These are phyloP conservation scores for Aspergillus melleus DNA, from an alignment of 2,329 filamentous ascomycete species.

Conservation along the genomic window DNA sequence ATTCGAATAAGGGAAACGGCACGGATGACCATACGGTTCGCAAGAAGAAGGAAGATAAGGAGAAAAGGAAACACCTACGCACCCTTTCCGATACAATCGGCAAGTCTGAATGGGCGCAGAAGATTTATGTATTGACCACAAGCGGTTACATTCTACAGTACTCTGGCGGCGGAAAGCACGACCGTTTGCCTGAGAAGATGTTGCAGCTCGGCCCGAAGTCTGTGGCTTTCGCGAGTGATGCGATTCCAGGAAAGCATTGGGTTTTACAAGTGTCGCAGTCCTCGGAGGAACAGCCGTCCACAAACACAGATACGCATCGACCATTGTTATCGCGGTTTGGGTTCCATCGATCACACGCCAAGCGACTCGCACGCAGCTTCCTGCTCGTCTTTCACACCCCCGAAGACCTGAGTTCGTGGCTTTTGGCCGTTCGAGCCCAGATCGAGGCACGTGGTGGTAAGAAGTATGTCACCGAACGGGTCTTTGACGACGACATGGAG, in stretches of 20 bases:
- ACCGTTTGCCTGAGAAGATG: conserved; percentile 50
- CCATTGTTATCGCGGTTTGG: conserved; percentile 42
- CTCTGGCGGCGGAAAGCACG: conserved; percentile 43
- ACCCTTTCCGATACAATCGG: conserved; percentile 38
- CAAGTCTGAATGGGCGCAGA: conserved; percentile 44
- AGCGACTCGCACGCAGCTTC: conserved; percentile 40
- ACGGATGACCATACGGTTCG: conserved; percentile 23
- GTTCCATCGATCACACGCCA: conserved; percentile 35
- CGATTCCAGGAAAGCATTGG: conserved; percentile 50
- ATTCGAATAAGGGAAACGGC: conserved; percentile 18
- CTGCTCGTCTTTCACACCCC: conserved; percentile 46
- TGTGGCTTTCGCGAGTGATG: conserved; percentile 51
- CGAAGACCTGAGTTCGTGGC: conserved; percentile 47
- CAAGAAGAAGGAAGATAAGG: conserved; percentile 37
- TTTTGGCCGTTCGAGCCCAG: conserved; percentile 45
- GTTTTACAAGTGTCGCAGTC: conserved; percentile 49
- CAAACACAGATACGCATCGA: conserved; percentile 32
- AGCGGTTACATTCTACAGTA: conserved; percentile 50
- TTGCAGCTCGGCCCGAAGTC: conserved; percentile 46
- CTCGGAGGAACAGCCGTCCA: conserved; percentile 29
- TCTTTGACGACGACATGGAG: conserved; percentile 29
- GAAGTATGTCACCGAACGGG: conserved; percentile 42
- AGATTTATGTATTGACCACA: conserved; percentile 47
- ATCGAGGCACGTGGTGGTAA: conserved; percentile 49
- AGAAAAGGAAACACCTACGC: conserved; percentile 35